Conservation (phyloP, 1,139 yeast species). For the Kodamaea derodonti region DNA sequence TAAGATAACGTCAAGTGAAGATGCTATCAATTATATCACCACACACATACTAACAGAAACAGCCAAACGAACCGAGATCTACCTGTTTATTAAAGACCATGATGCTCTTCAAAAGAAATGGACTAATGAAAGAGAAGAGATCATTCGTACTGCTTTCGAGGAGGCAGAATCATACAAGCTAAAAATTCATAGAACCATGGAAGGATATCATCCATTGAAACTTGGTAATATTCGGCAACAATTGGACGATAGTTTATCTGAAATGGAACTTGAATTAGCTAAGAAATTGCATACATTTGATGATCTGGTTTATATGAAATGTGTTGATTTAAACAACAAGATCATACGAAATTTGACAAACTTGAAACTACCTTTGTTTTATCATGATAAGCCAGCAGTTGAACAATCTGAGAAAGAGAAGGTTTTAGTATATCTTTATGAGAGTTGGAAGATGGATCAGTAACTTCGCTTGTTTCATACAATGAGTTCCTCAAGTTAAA, state of each 20-base stretch:
- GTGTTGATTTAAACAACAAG: constrained; percentile 17
- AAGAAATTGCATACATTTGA: constrained; percentile 16
- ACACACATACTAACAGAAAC: constrained; percentile 3
- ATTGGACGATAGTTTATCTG: constrained; percentile 7
- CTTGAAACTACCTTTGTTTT: constrained; percentile 25
- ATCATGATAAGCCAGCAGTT: constrained; percentile 10
- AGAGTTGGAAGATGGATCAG: neutral
- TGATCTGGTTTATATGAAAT: constrained; percentile 13
- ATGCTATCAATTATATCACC: constrained; percentile 1
- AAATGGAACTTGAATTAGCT: constrained; percentile 7
- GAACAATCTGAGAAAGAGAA: constrained; percentile 2
- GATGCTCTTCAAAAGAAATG: constrained; percentile 15
- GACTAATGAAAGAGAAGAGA: constrained; percentile 11
- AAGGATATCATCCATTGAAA: constrained; percentile 16
- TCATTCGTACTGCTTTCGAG: constrained; percentile 11
- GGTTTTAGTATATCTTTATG: neutral
- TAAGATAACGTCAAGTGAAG: neutral
- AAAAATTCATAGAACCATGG: constrained; percentile 7
- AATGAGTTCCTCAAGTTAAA: neutral
- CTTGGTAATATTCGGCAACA: constrained; percentile 8
- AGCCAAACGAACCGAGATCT: constrained; percentile 5
- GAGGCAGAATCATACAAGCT: constrained; percentile 6
- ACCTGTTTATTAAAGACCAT: constrained; percentile 14
- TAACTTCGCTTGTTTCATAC: neutral
- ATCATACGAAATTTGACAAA: constrained; percentile 13